Base-by-base conservation (phyloP, 768 basidiomycete genomes). In the Tricholomella constricta region DNA sequence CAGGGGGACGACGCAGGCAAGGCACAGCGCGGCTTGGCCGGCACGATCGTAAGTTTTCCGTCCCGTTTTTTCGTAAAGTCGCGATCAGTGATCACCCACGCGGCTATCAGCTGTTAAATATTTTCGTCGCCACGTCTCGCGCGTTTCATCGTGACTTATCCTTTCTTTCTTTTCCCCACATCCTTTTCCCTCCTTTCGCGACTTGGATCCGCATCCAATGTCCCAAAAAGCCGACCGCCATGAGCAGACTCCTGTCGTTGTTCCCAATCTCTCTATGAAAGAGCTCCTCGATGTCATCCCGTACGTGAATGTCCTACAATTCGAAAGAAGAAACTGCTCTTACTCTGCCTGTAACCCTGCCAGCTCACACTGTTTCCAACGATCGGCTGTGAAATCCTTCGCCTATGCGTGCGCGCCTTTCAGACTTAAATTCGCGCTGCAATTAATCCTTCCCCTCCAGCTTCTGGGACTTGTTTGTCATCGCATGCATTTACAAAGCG, bases 321-420 rank as follows among this genome's bases (percentile, higher is more conserved):
- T 35, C 27, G 14, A n/a, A 6, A 29, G 37, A 34, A 32, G 3
- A 25, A 5, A 14, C 26, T 37, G 32, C 31, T 29, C 48, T 36
- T 19, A 12, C 20, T 19, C 48, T 41, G 2, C 27, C 25, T 14
- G 12, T 25, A 3, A 27, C 20, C 12, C 4, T 19, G 19, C n/a
- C 58, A 86, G 85, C 9, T 56, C 83, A 10, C 88, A 88, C 69
- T 93, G 91, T 73, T 86, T 81, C 71, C 77, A 91, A 72, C 86
- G 91, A 55, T 90, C 87, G 0, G 84, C 86, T 3, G 44, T 89
- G 56, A 76, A 75, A 62, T 90, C 89, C 8, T 82, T 80, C 2
- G 56, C 76, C 48, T 88, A 92, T 68, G 71, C 91, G 84, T 86
- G 64, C 51, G 82, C 65, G 17, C 9, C 20, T 52, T 50, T 6